A percentile compares a stretch with the other conserved stretches of the same genome.
These are phyloP conservation scores for Chlorella sorokiniana DNA, from an alignment of 139 green algal species.

Conservation along the genomic window DNA sequence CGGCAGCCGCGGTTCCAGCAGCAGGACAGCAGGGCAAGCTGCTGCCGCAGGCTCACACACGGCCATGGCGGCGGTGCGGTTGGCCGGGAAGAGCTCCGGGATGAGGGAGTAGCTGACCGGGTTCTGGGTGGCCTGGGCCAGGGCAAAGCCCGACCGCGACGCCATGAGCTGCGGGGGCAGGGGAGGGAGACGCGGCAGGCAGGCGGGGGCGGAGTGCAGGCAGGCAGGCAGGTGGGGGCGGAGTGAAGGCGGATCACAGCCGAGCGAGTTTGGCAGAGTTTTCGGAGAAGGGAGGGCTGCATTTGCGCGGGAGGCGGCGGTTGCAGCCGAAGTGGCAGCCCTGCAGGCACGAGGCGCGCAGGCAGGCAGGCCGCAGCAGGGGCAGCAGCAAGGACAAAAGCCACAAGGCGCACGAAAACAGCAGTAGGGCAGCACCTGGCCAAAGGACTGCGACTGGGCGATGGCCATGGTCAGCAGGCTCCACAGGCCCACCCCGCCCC, in stretches of 20 bases:
- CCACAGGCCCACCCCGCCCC: conserved; percentile 68
- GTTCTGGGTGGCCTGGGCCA: conserved; percentile 81
- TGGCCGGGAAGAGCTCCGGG: conserved; percentile 85
- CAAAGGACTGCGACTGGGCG: conserved; percentile 54
- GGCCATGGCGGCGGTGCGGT: conserved; percentile 78
- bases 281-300: too few species aligned
- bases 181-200: background rate
- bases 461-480: conserved; percentile 65
- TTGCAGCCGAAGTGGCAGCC: too few species aligned
- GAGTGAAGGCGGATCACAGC: too few species aligned
- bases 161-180: conserved; percentile 65
- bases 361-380: too few species aligned
- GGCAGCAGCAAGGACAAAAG: background rate
- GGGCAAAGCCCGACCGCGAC: conserved; percentile 74
- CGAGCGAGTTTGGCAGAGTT: too few species aligned
- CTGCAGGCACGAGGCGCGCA: too few species aligned
- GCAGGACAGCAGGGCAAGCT: too few species aligned
- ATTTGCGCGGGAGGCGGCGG: background rate
- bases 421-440: background rate
- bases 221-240: background rate
- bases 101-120: conserved; percentile 81
- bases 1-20: background rate
- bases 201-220: background rate
- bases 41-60: conserved; percentile 86
- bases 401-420: too few species aligned